phyloP scores from a whole-genome alignment of 768 basidiomycete genomes.

The Lanmaoa pseudosensibilis region DNA sequence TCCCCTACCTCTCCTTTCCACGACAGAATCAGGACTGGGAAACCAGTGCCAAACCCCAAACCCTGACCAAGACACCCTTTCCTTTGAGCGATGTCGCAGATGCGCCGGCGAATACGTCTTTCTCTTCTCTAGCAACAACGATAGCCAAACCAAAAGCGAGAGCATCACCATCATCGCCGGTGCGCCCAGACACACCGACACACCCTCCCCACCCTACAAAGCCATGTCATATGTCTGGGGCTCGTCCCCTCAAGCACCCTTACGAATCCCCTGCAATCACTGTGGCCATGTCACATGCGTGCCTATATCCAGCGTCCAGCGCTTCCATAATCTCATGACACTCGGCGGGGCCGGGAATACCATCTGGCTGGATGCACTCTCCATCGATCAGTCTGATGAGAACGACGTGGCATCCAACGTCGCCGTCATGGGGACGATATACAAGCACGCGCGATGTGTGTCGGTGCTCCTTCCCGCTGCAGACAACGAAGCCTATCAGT shows the following conservation, averaged over 20 bases:
- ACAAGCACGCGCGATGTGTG: background rate
- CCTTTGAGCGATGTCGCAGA: too few relatives aligned
- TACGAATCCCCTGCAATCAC: background rate
- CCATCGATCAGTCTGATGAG: background rate
- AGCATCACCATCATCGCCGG: too few relatives aligned
- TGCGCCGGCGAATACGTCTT: too few relatives aligned
- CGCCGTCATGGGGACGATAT: background rate
- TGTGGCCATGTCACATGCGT: background rate
- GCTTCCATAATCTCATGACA: background rate
- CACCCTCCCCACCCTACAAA: too few relatives aligned
- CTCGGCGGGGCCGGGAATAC: background rate
- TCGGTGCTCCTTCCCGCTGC: background rate
- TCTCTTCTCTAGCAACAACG: too few relatives aligned
- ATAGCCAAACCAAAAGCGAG: too few relatives aligned
- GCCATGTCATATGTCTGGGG: background rate
- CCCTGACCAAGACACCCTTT: too few relatives aligned
- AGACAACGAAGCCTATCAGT: background rate
- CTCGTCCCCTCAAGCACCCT: too few relatives aligned
- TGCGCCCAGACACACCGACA: too few relatives aligned
- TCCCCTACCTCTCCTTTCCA: too few relatives aligned
- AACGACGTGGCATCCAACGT: background rate
- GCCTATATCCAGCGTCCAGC: background rate
- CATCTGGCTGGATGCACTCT: background rate
- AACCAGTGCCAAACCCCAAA: too few relatives aligned
- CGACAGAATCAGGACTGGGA: too few relatives aligned